Conservation (phyloP, 2,329 filamentous ascomycete genomes). For the Aspergillus novofumigatus region DNA sequence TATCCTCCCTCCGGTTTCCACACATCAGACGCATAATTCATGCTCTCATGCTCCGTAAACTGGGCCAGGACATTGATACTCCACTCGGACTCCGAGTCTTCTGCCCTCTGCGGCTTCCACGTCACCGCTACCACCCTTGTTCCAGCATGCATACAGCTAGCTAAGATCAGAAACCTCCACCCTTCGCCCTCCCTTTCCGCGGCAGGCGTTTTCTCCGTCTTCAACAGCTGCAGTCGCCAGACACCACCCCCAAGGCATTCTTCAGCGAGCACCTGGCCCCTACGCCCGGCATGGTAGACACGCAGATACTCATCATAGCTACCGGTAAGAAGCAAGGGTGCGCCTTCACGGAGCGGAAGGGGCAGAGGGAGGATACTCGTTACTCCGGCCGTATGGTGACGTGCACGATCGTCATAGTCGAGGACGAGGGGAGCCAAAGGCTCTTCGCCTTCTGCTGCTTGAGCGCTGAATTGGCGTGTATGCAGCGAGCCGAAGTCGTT, state of each 20-base stretch:
- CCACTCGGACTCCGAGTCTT: constrained; percentile 49
- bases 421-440: constrained; percentile 14
- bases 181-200: neutral
- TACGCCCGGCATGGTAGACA: constrained; percentile 44
- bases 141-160: constrained; percentile 92
- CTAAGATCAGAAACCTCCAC: constrained; percentile 56
- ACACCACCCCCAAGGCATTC: constrained; percentile 72
- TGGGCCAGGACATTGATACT: constrained; percentile 61
- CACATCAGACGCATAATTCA: constrained; percentile 85
- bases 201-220: constrained; percentile 1
- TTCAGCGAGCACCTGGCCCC: constrained; percentile 57
- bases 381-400: constrained; percentile 74
- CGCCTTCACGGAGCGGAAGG: constrained; percentile 36
- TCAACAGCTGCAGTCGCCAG: constrained; percentile 69
- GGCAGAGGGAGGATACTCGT: constrained; percentile 76
- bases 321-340: constrained; percentile 69
- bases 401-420: constrained; percentile 45
- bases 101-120: neutral
- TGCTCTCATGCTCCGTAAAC: constrained; percentile 84
- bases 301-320: constrained; percentile 87
- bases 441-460: constrained; percentile 4
- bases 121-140: constrained; percentile 57
- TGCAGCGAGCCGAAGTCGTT: constrained; percentile 38
- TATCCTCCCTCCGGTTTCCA: constrained; percentile 22
- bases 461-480: constrained; percentile 24